Evolutionary conservation across 2,329 filamentous ascomycete genomes (phyloP).

Genomic region (Fusarium sp.): DNA sequence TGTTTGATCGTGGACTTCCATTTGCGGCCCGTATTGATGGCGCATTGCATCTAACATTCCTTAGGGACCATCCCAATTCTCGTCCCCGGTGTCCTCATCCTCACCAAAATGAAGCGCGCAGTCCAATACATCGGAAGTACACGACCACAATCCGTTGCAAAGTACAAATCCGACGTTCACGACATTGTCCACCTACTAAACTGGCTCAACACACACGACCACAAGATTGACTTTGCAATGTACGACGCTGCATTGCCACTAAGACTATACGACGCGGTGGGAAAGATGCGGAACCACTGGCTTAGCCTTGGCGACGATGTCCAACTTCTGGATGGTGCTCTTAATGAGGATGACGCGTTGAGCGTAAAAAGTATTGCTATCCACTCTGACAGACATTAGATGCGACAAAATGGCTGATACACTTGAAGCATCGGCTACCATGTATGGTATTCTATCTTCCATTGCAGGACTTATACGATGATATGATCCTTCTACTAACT

Average conservation of each 20-base stretch:
- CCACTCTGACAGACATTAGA: no score
- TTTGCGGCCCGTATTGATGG: no score
- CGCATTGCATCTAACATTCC: background rate
- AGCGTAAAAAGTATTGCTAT: no score
- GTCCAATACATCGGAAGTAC: background rate
- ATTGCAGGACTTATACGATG: background rate
- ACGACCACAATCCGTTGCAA: background rate
- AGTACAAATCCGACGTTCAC: background rate
- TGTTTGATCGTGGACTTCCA: no score
- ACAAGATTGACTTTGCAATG: fast-evolving
- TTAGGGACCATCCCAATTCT: background rate
- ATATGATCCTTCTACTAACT: background rate
- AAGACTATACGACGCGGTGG: background rate
- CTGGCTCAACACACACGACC: background rate
- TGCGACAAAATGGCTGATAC: no score
- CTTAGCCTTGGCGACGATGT: fast-evolving
- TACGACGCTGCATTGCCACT: background rate
- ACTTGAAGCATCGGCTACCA: no score
- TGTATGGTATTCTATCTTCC: background rate
- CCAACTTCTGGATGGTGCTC: background rate
- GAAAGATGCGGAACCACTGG: background rate
- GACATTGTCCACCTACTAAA: background rate
- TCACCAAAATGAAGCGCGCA: background rate
- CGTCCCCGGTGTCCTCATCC: background rate
- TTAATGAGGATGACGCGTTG: background rate